A percentile compares a stretch with the other conserved stretches of the same genome.
phyloP scores from a whole-genome alignment of 1,284 basidiomycete species.

The Cutaneotrichosporon arboriforme region DNA sequence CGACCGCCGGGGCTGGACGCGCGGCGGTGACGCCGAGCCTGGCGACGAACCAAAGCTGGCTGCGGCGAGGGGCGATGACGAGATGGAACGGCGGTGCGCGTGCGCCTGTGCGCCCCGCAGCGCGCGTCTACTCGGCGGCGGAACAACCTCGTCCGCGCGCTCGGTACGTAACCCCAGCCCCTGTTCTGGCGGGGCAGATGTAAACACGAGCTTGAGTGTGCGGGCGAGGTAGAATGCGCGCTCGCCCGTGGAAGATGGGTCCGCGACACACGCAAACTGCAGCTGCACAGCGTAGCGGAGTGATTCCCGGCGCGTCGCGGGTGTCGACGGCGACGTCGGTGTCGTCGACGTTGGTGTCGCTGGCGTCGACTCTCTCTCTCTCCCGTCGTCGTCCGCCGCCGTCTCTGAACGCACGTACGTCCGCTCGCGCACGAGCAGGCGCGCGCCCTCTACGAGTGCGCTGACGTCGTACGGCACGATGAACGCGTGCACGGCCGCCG shows the following conservation, averaged over 20 bases:
- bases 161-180: constrained; percentile 29
- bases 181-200: constrained; percentile 21
- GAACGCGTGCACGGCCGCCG: constrained; percentile 51
- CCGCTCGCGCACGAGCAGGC: constrained; percentile 41
- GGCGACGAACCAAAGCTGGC: neutral
- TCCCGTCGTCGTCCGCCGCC: neutral
- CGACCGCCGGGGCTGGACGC: neutral
- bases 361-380: neutral
- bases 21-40: neutral
- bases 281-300: constrained; percentile 50
- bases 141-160: constrained; percentile 39
- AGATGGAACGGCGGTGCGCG: neutral
- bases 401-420: constrained; percentile 24
- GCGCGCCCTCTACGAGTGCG: constrained; percentile 37
- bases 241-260: neutral
- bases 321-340: neutral
- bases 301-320: constrained; percentile 7
- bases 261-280: constrained; percentile 42
- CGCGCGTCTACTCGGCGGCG: constrained; percentile 14
- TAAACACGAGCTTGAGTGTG: constrained; percentile 41
- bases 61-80: neutral
- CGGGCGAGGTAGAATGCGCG: constrained; percentile 38
- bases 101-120: neutral
- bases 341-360: neutral
- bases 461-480: constrained; percentile 53